Evolutionary conservation across 2,329 filamentous ascomycete genomes (phyloP), one percentile per base, ranked within the genome.

Genomic region (Beauveria caledonica): DNA sequence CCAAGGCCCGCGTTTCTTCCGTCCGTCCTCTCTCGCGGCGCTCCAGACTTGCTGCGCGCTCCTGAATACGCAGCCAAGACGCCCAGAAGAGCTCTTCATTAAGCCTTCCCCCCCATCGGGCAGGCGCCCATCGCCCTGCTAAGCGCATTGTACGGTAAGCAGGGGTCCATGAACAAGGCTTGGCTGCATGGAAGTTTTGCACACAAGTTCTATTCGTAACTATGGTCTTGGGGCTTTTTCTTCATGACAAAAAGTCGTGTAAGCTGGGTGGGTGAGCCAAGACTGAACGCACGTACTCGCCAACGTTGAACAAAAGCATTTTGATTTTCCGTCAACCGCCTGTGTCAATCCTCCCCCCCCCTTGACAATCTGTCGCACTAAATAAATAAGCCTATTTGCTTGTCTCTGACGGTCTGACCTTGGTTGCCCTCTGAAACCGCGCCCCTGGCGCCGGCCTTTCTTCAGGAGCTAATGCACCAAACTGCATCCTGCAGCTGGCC

Each of bases 81-180:
- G 49, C 49, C 48, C 19, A 39, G 23, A 21, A 15, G 13, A 52
- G 29, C 29, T 39, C 29, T 7, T 21, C 19, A 21, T 23, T 36
- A 15, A 36, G 33, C 33, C n/a, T n/a, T n/a, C 33, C 33, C 33
- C 49, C n/a, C 11, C 27, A n/a, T 46, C 21, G 13, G 45, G 52
- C 52, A 55, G 52, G 21, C 52, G 52, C 52, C 52, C 52, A 55
- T 55, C 52, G 52, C 40, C 19, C 44, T 46, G 44, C 19, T 23
- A 25, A 46, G 44, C 44, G 44, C 23, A 45, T n/a, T 25, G 5
- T 25, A 53, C 5, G 51, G 50, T 11, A 21, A 21, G 23, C n/a
- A 21, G 23, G 51, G 51, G 51, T 42, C 23, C 51, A 33, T 45
- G 21, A 40, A 55, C 44, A 55, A 42, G 52, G 44, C 52, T 55